Percentiles rank a stretch among this genome's conserved stretches.
Conservation (phyloP, 139 green algal species). For the Chlorella sorokiniana region DNA sequence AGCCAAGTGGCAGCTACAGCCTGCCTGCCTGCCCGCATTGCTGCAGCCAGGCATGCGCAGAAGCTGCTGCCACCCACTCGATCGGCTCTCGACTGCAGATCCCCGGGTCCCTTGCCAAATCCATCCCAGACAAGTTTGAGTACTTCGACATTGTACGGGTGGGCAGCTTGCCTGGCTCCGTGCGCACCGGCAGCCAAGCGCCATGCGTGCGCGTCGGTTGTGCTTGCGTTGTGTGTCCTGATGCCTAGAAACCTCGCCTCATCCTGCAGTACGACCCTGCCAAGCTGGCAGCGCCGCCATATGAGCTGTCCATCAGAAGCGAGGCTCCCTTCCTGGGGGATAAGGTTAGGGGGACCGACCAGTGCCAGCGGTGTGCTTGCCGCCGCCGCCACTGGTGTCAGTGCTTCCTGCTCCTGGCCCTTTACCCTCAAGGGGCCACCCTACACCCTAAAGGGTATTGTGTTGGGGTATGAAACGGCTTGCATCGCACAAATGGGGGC, state of each 20-base stretch:
- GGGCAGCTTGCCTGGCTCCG: not conserved
- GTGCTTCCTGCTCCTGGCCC: no score
- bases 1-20: not conserved
- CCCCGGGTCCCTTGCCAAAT: not conserved
- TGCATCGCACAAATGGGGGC: no score
- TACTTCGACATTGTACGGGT: constrained; percentile 1
- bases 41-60: not conserved
- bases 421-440: no score
- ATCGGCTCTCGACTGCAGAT: no score
- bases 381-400: no score
- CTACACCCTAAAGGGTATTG: no score
- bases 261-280: not conserved
- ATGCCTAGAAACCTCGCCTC: not conserved
- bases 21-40: not conserved
- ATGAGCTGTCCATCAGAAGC: not conserved
- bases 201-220: not conserved
- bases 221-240: not conserved
- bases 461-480: no score
- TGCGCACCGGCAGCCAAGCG: not conserved
- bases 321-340: constrained; percentile 9
- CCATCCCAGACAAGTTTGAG: not conserved
- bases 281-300: constrained; percentile 8
- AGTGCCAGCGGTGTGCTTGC: not conserved
- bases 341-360: not conserved
- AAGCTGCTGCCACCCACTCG: no score